Base-by-base conservation (phyloP, 768 basidiomycete genomes). In the Russula brevipes region DNA sequence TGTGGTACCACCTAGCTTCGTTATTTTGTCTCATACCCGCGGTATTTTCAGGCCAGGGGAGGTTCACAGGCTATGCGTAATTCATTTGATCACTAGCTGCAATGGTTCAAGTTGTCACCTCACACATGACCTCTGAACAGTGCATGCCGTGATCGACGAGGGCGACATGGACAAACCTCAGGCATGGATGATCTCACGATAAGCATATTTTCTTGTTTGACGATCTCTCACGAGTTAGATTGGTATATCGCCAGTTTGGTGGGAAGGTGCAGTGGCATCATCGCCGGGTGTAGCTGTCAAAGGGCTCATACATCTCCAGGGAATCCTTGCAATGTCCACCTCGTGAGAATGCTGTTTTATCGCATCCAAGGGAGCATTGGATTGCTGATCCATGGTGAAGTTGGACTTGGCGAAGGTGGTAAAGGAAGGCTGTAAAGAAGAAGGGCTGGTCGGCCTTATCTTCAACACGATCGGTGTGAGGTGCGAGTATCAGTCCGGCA, bases 221-320 rank as follows among this genome's bases (percentile, higher is more conserved):
- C 42, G 8, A 19, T 62, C 66, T n/a, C n/a, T 60, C 41, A 50
- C 35, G 50, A 53, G 30, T 66, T 71, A 92, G 88, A 87, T 94
- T 70, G 92, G 92, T 51, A 91, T 94, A 70, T 89, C 89, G 36
- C 86, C 89, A 3, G 81, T 93, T 57, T 94, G 91, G 91, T 94
- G 91, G 90, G 91, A 94, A 81, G 91, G 91, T 87, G 46, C n/a
- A 73, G 70, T 67, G 64, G 10, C 10, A 54, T 16, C 10, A 54
- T 16, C 14, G 46, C 36, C 7, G 14, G 5, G 16, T 33, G 33
- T 33, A 24, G 11, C 19, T 24, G 16, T 24, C n/a, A 50, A 11
- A 59, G 46, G 59, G 24, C 55, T 45, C 64, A 58, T 41, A 16
- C 31, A 35, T 56, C 5, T 31, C 17, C 64, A 87, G 89, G 91